phyloP scores from a whole-genome alignment of 768 basidiomycete species.

The Tylopilus intermedius region DNA sequence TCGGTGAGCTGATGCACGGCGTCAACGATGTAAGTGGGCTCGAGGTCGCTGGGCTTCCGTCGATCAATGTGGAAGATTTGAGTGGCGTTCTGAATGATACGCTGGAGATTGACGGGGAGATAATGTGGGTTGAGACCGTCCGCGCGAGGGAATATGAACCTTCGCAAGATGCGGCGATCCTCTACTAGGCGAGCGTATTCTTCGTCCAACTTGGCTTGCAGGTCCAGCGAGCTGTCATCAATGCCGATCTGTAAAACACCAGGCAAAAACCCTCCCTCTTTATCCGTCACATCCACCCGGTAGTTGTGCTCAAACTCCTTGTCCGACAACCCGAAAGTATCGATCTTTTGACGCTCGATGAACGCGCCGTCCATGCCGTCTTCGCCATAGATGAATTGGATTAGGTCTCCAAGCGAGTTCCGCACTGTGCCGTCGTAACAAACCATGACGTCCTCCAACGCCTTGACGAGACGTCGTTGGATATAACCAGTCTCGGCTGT shows the following conservation, averaged over 20 bases:
- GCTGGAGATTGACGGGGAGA: constrained; percentile 91
- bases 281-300: constrained; percentile 91
- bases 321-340: constrained; percentile 80
- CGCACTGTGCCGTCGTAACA: constrained; percentile 97
- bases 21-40: constrained; percentile 82
- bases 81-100: constrained; percentile 90
- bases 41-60: constrained; percentile 88
- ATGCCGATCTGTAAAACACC: constrained; percentile 84
- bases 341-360: constrained; percentile 93
- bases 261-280: constrained; percentile 69
- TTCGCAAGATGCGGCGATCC: constrained; percentile 77
- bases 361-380: constrained; percentile 99
- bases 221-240: constrained; percentile 74
- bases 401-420: constrained; percentile 92
- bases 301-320: constrained; percentile 86
- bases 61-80: constrained; percentile 98
- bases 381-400: constrained; percentile 96
- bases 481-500: constrained; percentile 99
- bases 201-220: constrained; percentile 82
- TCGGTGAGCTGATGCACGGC: constrained; percentile 68
- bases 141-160: constrained; percentile 76
- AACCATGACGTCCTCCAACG: constrained; percentile 94
- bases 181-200: constrained; percentile 60
- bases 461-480: constrained; percentile 96
- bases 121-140: constrained; percentile 73